These are phyloP conservation scores for Arthrobotrys entomopaga DNA, from an alignment of 2,329 filamentous ascomycete genomes.

Conservation along the genomic window DNA sequence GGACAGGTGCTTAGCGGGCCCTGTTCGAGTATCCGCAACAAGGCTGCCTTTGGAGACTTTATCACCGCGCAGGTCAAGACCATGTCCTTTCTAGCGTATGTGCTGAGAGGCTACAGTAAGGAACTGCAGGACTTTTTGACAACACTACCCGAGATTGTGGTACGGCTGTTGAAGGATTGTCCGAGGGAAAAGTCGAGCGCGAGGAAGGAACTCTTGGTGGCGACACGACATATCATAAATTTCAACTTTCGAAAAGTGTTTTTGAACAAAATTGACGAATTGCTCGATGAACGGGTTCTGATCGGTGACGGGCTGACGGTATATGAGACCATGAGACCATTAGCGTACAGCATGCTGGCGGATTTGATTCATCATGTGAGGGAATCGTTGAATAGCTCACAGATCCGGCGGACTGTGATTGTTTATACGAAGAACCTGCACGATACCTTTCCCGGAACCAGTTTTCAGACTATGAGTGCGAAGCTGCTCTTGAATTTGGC, in stretches of 20 bases:
- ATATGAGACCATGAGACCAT: constrained; percentile 88
- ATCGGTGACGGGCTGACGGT: constrained; percentile 97
- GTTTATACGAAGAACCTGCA: constrained; percentile 97
- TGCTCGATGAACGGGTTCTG: constrained; percentile 90
- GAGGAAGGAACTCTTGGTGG: constrained; percentile 92
- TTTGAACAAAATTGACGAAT: constrained; percentile 89
- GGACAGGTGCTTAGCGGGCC: constrained; percentile 90
- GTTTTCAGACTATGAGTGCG: constrained; percentile 99
- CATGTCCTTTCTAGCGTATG: constrained; percentile 96
- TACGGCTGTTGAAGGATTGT: constrained; percentile 90
- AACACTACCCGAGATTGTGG: constrained; percentile 85
- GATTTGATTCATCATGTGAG: constrained; percentile 97
- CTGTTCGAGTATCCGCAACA: constrained; percentile 90
- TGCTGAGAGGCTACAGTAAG: constrained; percentile 85
- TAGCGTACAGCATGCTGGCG: constrained; percentile 98
- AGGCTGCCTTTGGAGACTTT: constrained; percentile 94
- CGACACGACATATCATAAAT: constrained; percentile 98
- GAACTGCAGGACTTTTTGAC: constrained; percentile 89
- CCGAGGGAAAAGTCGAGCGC: constrained; percentile 92
- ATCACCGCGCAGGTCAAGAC: constrained; percentile 97
- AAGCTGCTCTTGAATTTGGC: constrained; percentile 98
- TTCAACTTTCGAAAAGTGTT: constrained; percentile 98
- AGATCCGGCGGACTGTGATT: constrained; percentile 94
- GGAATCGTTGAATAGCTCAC: constrained; percentile 84
- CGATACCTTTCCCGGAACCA: constrained; percentile 95